Percentiles rank a stretch among this genome's conserved stretches.
Evolutionary conservation across 2,329 filamentous ascomycete species (phyloP).

Genomic region (Trichoderma asperellum): DNA sequence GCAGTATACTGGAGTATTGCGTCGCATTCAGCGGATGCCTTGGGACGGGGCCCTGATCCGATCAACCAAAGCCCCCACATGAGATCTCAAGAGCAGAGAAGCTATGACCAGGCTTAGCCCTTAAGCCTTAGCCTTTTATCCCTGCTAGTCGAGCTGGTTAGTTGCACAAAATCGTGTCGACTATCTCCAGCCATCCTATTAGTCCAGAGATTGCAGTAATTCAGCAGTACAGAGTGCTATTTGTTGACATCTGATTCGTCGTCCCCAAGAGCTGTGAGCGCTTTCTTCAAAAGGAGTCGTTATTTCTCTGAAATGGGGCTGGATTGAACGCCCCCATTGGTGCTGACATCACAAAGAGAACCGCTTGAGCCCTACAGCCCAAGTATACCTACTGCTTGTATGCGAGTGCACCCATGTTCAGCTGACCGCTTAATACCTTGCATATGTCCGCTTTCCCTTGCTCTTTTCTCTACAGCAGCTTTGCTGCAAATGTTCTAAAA

Average conservation of each 20-base stretch:
- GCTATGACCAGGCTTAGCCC: constrained; percentile 9
- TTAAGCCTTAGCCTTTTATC: background rate
- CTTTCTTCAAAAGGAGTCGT: background rate
- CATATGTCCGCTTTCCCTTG: background rate
- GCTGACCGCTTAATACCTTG: constrained; percentile 5
- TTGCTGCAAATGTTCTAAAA: background rate
- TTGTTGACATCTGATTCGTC: background rate
- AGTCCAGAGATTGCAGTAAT: background rate
- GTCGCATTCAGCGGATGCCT: constrained; percentile 9
- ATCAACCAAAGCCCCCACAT: constrained; percentile 9
- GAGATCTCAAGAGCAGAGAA: constrained; percentile 16
- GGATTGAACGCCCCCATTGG: background rate
- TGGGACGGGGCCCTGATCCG: constrained; percentile 15
- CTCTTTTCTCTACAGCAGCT: background rate
- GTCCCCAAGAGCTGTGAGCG: background rate
- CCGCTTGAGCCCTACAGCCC: background rate
- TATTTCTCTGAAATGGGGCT: background rate
- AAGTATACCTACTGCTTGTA: background rate
- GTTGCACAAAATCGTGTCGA: background rate
- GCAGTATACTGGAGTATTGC: background rate
- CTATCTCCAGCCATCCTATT: constrained; percentile 4
- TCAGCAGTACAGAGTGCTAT: background rate
- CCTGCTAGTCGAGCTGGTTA: background rate
- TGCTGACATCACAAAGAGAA: background rate
- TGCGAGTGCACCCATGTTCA: background rate